phyloP scores from a whole-genome alignment of 2,329 filamentous ascomycete genomes.

The Neonectria punicea region DNA sequence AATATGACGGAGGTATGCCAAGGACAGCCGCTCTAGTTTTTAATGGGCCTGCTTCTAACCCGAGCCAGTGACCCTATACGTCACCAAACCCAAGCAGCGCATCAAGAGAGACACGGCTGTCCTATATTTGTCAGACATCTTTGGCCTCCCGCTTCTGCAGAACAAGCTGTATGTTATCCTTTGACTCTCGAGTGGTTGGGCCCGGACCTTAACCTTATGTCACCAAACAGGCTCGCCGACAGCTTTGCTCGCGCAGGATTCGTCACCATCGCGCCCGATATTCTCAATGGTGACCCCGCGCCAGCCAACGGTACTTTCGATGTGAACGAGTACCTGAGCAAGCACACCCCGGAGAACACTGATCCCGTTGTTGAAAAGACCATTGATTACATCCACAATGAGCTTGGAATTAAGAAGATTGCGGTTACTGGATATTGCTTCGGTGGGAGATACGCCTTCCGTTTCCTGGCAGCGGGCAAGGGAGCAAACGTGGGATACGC shows the following conservation, averaged over 20 bases:
- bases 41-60: neutral
- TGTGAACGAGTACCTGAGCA: conserved; percentile 18
- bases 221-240: conserved; percentile 21
- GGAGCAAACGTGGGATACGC: conserved; percentile 65
- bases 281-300: conserved; percentile 22
- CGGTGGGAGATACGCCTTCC: conserved; percentile 65
- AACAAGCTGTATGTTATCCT: conserved; percentile 7
- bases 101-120: conserved; percentile 10
- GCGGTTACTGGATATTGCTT: conserved; percentile 70
- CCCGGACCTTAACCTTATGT: neutral
- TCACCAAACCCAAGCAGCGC: neutral
- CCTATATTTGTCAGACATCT: conserved; percentile 30
- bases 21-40: too few relatives aligned
- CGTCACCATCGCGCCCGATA: conserved; percentile 21
- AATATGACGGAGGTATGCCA: neutral
- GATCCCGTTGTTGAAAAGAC: conserved; percentile 29
- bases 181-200: neutral
- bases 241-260: conserved; percentile 28
- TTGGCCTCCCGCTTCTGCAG: conserved; percentile 17
- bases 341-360: conserved; percentile 15
- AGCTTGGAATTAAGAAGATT: conserved; percentile 57
- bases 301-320: conserved; percentile 13
- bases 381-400: conserved; percentile 26
- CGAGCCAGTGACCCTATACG: neutral
- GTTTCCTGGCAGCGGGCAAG: conserved; percentile 61